Evolutionary conservation across 2,329 filamentous ascomycete species (phyloP), one percentile per base, ranked within the genome.

Genomic region (Coniochaeta pulveracea): DNA sequence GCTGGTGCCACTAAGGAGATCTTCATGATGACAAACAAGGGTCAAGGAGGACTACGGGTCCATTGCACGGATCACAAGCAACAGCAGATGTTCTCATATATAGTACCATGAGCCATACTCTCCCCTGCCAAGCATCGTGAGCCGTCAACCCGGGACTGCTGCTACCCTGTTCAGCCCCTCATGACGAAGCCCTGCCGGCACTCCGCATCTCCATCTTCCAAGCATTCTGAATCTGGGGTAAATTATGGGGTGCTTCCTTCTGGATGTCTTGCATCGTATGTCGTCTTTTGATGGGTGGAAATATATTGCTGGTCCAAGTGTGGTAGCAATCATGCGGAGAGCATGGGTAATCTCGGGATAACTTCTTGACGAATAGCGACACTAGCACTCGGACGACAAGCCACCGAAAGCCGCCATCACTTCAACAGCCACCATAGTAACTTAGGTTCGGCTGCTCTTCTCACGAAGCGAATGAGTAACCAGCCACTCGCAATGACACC

Each of bases 291-390:
- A 31, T 31, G 28, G 28, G 28, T 31, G 28, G 28, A 19, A 31
- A 14, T 31, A 31, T 31, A 21, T 12, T 9, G n/a, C 18, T 8
- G 19, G 18, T 22, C 28, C 10, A 2, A 12, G 11, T 19, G 10
- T 10, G 18, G 28, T 31, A 12, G 27, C 18, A 31, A 19, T 7
- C 21, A 7, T 31, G 28, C 28, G 28, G 28, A 31, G 28, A 31
- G 22, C 28, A 17, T 31, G 28, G 28, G 22, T 31, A 19, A 31
- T 21, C 28, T 31, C 28, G 28, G 28, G 28, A 19, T 31, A 31
- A 31, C 22, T 17, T 31, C 11, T 14, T 19, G 28, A 31, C 28
- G n/a, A n/a, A n/a, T n/a, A n/a, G n/a, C n/a, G n/a, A n/a, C n/a
- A n/a, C n/a, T n/a, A n/a, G n/a, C n/a, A n/a, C n/a, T n/a, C n/a